Evolutionary conservation across 257 asterid species (phyloP), one percentile per base, ranked within the genome.

Genomic region (Gentiana straminea): DNA sequence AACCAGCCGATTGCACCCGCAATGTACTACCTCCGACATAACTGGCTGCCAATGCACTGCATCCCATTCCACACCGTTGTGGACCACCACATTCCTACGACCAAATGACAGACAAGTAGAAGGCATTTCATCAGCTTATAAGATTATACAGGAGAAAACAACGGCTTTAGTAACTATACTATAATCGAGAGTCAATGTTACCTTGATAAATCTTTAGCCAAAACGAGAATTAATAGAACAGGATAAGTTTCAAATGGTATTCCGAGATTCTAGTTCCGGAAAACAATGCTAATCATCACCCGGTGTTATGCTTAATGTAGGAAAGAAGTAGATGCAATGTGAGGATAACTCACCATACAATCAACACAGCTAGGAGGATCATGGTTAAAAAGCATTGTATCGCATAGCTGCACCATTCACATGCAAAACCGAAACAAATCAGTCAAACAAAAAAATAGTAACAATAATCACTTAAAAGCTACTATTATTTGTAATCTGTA

Each of bases 11-110:
- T 51, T 9, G 37, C 62, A 36, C 49, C 49, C 36, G 36, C 49
- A 54, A 69, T 57, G 41, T 50, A 38, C 68, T 68, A 91, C 98
- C 98, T 61, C 74, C 94, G 12, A 79, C 53, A 60, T 59, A 74
- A 71, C 82, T 76, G 38, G 95, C 67, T 2, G 80, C 86, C 51
- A 91, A 82, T 63, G 92, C 96, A 71, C 94, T 82, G 79, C 98
- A 91, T 64, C 95, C 96, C 86, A 83, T 79, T 66, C 98, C 96
- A 73, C 96, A 84, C 8, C 64, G 94, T 68, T 86, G 77, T 61
- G 77, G 68, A 73, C 94, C 96, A 70, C 98, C 95, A 44, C 94
- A 84, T 64, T 79, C 96, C 98, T 87, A 65, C 68, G 72, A 11
- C 55, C 54, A 78, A 52, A 58, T 33, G 54, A 52, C 58, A 32